Base-by-base conservation (phyloP, 306 rosid genomes). In the Cicer arietinum region DNA sequence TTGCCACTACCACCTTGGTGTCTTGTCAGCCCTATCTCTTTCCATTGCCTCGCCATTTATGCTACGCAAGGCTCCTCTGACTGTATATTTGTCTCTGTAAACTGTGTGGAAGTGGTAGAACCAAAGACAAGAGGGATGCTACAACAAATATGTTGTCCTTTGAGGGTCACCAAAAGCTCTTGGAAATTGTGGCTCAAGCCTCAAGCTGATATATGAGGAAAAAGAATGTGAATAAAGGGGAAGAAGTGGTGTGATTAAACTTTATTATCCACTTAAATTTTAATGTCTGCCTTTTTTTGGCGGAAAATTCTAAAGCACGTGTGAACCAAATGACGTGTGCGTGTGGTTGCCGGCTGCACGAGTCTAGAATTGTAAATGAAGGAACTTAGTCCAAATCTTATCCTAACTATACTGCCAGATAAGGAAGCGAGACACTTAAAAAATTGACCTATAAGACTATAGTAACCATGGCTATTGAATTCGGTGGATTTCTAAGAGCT, bases 11-110 rank as follows among this genome's bases (percentile, higher is more conserved):
- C 44, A 7, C 58, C 79, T 18, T 74, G 78, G 14, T 65, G 22
- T 16, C 83, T 81, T 18, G 46, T 11, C 53, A n/a, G 8, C 5
- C 6, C 70, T 12, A 78, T 50, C 79, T 71, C 91, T 79, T 74
- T 80, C 87, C 74, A 80, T 53, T 75, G 84, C 73, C 86, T 92
- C 57, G 51, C 88, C 96, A 90, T 92, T 66, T 80, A 4, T 30
- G 14, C 67, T 1, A 10, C 13, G 7, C 71, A 50, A 66, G 14
- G 14, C 1, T 44, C 61, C 42, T 46, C 43, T 67, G 58, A 14
- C 41, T 13, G 58, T 62, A 2, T 41, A 25, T 8, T 61, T 71
- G 35, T 68, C 68, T 75, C 14, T 73, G 52, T 12, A 53, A 13
- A 40, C 42, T 69, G 13, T 58, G 7, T 39, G 12, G 56, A 25